These are phyloP conservation scores for Vanderwaltozyma yarrowii DNA, from an alignment of 805 yeast genomes.

Conservation along the genomic window DNA sequence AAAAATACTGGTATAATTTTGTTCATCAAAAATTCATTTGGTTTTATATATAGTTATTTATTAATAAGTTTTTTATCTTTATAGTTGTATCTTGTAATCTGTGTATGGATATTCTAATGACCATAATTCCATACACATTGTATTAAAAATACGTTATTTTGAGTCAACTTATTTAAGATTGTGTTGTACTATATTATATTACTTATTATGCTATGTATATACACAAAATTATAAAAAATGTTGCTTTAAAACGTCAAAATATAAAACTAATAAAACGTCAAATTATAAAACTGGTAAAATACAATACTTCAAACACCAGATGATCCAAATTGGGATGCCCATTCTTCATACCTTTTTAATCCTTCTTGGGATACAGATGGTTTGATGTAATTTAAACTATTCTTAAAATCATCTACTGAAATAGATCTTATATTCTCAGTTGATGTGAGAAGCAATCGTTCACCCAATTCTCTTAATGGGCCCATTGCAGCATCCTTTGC, in stretches of 20 bases:
- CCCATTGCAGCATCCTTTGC: slow-evolving; percentile 99
- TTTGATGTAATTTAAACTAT: slow-evolving; percentile 66
- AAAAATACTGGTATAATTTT: not conserved
- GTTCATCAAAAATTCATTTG: not conserved
- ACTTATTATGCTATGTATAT: too few relatives aligned
- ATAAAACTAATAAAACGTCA: too few relatives aligned
- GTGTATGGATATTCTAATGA: slow-evolving; percentile 3
- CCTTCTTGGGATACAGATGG: slow-evolving; percentile 87
- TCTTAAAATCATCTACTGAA: slow-evolving; percentile 58
- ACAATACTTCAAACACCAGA: slow-evolving; percentile 52
- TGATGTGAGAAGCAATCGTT: slow-evolving; percentile 55
- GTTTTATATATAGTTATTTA: not conserved
- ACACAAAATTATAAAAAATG: too few relatives aligned
- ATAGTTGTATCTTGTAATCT: slow-evolving; percentile 1
- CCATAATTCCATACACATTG: not conserved
- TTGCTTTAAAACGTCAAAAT: too few relatives aligned
- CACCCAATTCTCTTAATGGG: slow-evolving; percentile 84
- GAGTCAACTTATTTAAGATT: too few relatives aligned
- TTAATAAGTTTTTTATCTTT: not conserved
- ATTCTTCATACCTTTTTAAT: slow-evolving; percentile 65
- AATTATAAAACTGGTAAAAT: too few relatives aligned
- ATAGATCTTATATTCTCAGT: slow-evolving; percentile 75
- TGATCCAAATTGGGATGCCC: slow-evolving; percentile 83
- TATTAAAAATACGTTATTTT: too few relatives aligned
- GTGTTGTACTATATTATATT: too few relatives aligned